Base-by-base conservation (phyloP, 768 basidiomycete genomes). In the Myochromella boudieri region DNA sequence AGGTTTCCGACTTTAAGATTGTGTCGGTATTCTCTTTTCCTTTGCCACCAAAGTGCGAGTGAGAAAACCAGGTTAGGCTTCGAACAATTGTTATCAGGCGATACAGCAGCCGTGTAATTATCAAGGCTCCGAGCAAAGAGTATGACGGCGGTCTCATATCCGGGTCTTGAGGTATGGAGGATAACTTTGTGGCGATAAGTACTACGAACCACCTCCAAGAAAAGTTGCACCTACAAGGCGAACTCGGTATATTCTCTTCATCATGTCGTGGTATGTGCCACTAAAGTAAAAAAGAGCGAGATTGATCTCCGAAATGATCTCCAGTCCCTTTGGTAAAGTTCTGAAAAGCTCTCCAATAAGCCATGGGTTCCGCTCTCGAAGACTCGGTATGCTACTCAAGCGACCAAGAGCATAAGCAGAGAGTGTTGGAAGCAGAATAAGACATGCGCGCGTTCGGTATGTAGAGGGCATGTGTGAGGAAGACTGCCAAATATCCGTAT, bases 111-210 rank as follows among this genome's bases (percentile, higher is more conserved):
- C 87, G 74, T 26, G 84, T 61, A 22, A 72, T 68, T 24, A 94
- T 78, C 42, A 94, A 71, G 31, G 91, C 68, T 10, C 91, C 91
- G 4, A 94, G 75, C 15, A 94, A 63, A n/a, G 90, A 85, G 64
- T 94, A 94, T 12, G 91, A 92, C 5, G 91, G 91, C 6, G 88
- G 85, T 39, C 83, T 76, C 8, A 74, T 70, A 60, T 86, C 80
- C 17, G 87, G 89, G 55, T 87, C 76, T 53, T 82, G 77, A 1
- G 83, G 84, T 40, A 76, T 76, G 10, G 84, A 80, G 2, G 91
- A 87, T n/a, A 91, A 62, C 91, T 94, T 49, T 14, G 37, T 47
- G 44, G 14, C 7, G 18, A 21, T 39, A 8, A 48, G 37, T 25
- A 33, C 25, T n/a, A 14, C 8, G 20, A 28, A 21, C 18, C 14